Conservation (phyloP, 2,329 filamentous ascomycete species). For the Diaporthe destruens region DNA sequence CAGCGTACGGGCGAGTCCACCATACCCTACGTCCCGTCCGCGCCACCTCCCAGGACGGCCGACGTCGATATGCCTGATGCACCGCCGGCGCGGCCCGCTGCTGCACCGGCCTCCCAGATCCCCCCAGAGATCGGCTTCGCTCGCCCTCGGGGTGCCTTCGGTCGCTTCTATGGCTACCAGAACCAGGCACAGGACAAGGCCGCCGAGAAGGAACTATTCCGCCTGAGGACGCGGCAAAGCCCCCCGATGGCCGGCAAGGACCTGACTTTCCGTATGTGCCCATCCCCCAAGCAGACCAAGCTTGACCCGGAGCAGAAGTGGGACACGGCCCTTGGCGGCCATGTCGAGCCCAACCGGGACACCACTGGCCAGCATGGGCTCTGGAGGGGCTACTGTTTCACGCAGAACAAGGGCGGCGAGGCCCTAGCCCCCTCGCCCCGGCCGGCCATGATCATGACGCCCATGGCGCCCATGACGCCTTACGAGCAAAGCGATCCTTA, state of each 20-base stretch:
- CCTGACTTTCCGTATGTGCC: slow-evolving; percentile 83
- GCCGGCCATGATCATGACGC: slow-evolving; percentile 65
- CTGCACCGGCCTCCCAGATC: slow-evolving; percentile 49
- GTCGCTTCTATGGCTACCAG: slow-evolving; percentile 52
- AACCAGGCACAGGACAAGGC: slow-evolving; percentile 60
- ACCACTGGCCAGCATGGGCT: slow-evolving; percentile 73
- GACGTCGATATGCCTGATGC: slow-evolving; percentile 49
- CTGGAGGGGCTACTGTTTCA: slow-evolving; percentile 81
- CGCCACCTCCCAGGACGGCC: slow-evolving; percentile 46
- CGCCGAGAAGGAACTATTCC: slow-evolving; percentile 58
- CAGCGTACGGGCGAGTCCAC: slow-evolving; percentile 49
- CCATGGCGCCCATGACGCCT: slow-evolving; percentile 56
- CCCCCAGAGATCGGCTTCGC: slow-evolving; percentile 57
- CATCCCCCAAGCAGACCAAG: slow-evolving; percentile 85
- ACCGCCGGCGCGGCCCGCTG: slow-evolving; percentile 25
- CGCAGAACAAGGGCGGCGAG: slow-evolving; percentile 50
- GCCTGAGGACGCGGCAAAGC: slow-evolving; percentile 62
- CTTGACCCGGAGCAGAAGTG: slow-evolving; percentile 82
- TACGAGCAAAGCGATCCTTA: slow-evolving; percentile 55
- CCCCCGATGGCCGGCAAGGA: slow-evolving; percentile 92
- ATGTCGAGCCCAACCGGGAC: slow-evolving; percentile 65
- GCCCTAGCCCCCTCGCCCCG: slow-evolving; percentile 59
- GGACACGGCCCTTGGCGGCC: slow-evolving; percentile 60
- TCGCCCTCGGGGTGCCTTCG: slow-evolving; percentile 51
- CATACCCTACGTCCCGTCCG: slow-evolving; percentile 52